These are phyloP conservation scores for Tolypocladium endophyticum DNA, from an alignment of 2,329 filamentous ascomycete genomes.

Conservation along the genomic window DNA sequence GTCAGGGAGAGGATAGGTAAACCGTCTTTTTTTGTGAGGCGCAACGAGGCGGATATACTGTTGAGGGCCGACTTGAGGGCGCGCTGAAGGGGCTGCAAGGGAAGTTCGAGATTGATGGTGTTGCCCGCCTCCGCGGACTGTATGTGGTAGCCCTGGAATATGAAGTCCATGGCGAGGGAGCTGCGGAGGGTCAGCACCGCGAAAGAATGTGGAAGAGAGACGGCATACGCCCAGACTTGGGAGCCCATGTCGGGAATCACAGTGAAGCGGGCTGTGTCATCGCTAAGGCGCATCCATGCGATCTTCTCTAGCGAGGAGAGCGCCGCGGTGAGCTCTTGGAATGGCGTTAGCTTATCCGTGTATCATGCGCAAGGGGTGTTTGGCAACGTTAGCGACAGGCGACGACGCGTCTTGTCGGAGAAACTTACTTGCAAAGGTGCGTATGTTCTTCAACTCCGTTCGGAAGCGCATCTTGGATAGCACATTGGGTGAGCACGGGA, in stretches of 20 bases:
- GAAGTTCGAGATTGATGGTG: slow-evolving; percentile 92
- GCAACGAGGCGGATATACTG: slow-evolving; percentile 71
- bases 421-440: slow-evolving; percentile 51
- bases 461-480: slow-evolving; percentile 49
- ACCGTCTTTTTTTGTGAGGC: slow-evolving; percentile 86
- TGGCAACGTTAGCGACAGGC: background rate
- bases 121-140: slow-evolving; percentile 75
- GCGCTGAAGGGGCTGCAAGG: slow-evolving; percentile 75
- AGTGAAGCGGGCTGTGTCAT: slow-evolving; percentile 83
- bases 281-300: slow-evolving; percentile 81
- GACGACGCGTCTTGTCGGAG: background rate
- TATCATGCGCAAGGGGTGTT: background rate
- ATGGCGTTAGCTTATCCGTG: background rate
- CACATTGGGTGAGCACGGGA: background rate
- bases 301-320: slow-evolving; percentile 65
- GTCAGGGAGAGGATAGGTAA: slow-evolving; percentile 82
- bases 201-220: slow-evolving; percentile 2
- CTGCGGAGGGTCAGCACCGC: slow-evolving; percentile 19
- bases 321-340: slow-evolving; percentile 52
- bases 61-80: slow-evolving; percentile 84
- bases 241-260: slow-evolving; percentile 91
- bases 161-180: slow-evolving; percentile 60
- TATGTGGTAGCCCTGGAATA: slow-evolving; percentile 78
- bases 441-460: slow-evolving; percentile 55
- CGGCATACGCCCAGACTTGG: slow-evolving; percentile 84